Evolutionary conservation across 176 grass and related monocot species (phyloP).

Genomic region (Carex parvula): DNA sequence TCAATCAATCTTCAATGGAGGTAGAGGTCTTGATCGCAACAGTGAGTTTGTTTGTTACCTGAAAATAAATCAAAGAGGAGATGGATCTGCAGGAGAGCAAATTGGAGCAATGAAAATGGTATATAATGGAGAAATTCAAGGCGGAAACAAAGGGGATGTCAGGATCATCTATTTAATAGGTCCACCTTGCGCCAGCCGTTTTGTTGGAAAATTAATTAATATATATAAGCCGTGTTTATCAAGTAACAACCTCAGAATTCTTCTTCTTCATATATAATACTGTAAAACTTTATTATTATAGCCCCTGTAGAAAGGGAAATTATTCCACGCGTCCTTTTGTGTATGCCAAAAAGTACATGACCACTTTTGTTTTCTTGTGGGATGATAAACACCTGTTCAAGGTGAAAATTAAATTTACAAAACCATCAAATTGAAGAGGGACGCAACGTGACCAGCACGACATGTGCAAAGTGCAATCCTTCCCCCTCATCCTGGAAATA

Average conservation of each 20-base stretch:
- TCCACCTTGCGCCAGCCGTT: constrained; percentile 10
- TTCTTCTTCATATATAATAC: neutral
- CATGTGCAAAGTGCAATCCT: neutral
- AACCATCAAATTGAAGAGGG: neutral
- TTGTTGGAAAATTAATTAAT: neutral
- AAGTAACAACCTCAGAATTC: neutral
- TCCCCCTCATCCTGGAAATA: too few relatives aligned
- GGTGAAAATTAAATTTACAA: neutral
- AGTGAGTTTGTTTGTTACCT: neutral
- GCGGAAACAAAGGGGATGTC: neutral
- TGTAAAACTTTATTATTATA: neutral
- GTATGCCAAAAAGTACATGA: too few relatives aligned
- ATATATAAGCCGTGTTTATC: neutral
- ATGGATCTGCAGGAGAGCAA: neutral
- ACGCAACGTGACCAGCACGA: neutral
- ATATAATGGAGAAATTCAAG: neutral
- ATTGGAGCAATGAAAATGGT: neutral
- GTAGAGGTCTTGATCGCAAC: neutral
- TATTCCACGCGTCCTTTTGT: neutral
- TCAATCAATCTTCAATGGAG: neutral
- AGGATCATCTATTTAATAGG: constrained; percentile 6
- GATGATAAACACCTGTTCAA: neutral
- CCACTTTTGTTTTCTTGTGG: too few relatives aligned
- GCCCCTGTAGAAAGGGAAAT: neutral
- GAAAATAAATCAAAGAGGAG: neutral